Evolutionary conservation across 1,284 basidiomycete species (phyloP), one percentile per base, ranked within the genome.

Genomic region (Phellinidium pouzarii): DNA sequence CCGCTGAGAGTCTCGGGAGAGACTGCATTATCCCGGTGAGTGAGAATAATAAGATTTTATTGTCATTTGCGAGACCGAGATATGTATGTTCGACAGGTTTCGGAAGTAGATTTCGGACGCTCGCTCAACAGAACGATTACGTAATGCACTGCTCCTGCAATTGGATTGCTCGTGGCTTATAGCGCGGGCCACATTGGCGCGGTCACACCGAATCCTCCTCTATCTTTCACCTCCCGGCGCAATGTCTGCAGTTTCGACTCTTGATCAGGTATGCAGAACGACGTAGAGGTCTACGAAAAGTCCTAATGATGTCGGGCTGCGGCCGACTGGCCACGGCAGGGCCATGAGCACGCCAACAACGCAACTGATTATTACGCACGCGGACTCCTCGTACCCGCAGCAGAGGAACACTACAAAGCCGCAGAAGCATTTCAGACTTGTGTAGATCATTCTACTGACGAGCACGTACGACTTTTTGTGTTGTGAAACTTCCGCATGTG

Each of bases 281-380:
- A 14, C 17, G 8, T 48, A 23, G 27, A 31, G 31, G 12, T 23
- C 19, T 48, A 27, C 36, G 22, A 25, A 29, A 20, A 20, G 26
- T 44, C 42, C 44, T 44, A 34, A 44, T 31, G 31, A 34, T 34
- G 31, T 34, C 14, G 31, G 31, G 14, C 31, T 34, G 40, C 29
- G 29, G 14, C 19, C 37, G 4, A 36, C 17, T 23, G 23, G 41
- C 19, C 31, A 25, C 14, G 27, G 29, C 65, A 91, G 87, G 87
- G 87, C 19, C 85, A 91, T 65, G 82, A 86, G 61, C 85, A 89
- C 67, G 84, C 85, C 52, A 81, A 81, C 19, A 84, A 84, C 62
- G 87, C 87, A 25, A 85, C 90, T 55, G 85, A 89, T 53, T 76
- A 75, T 61, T 63, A 76, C 38, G 72, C 71, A 11, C 76, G 78